These are phyloP conservation scores for Pseudogymnoascus sp. DNA, from an alignment of 2,329 filamentous ascomycete species.

Conservation along the genomic window DNA sequence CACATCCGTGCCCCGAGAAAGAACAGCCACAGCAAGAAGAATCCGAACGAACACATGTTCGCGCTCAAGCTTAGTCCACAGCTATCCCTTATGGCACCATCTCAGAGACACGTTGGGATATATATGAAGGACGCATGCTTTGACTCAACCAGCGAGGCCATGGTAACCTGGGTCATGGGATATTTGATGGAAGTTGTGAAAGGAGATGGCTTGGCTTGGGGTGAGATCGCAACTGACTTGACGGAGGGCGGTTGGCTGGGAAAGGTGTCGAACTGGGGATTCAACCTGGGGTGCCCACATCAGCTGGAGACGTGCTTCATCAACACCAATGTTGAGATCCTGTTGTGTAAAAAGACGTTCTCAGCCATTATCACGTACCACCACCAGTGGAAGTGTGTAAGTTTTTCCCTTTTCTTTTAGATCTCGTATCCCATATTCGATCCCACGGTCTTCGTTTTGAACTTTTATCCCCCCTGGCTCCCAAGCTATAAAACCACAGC, in stretches of 20 bases:
- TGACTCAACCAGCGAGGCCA: neutral
- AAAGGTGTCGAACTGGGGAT: neutral
- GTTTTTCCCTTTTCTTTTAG: neutral
- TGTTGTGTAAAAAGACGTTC: neutral
- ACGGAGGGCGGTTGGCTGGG: neutral
- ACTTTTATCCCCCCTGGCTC: neutral
- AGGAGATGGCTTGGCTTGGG: neutral
- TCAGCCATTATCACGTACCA: neutral
- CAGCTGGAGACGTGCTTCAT: neutral
- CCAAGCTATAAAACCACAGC: neutral
- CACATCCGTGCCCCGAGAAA: neutral
- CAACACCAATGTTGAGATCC: neutral
- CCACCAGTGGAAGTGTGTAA: slow-evolving; percentile 6
- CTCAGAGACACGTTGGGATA: neutral
- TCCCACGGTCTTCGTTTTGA: neutral
- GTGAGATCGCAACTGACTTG: neutral
- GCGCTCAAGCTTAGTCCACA: neutral
- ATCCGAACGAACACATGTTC: neutral
- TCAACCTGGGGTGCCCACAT: neutral
- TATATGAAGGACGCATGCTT: neutral
- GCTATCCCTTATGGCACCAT: neutral
- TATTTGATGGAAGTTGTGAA: neutral
- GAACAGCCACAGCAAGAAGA: neutral
- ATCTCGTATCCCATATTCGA: neutral
- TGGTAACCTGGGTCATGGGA: neutral